These are phyloP conservation scores for Hippophae gyantsensis DNA, from an alignment of 306 rosid genomes.

Conservation along the genomic window DNA sequence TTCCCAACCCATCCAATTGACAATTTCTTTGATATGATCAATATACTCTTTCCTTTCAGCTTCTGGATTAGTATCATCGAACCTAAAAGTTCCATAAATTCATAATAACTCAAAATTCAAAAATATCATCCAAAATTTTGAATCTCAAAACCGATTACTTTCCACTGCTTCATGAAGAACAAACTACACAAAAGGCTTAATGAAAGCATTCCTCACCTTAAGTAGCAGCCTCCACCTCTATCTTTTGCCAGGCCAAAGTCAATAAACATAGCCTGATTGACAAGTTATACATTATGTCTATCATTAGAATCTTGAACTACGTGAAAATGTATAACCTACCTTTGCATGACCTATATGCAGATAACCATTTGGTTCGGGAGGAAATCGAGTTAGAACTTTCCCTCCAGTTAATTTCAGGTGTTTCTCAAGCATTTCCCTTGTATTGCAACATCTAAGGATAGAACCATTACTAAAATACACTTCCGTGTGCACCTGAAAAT, in stretches of 20 bases:
- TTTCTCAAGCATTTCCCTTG: conserved; percentile 67
- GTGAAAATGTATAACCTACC: conserved; percentile 30
- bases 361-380: conserved; percentile 98
- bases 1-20: conserved; percentile 98
- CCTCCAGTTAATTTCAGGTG: conserved; percentile 62
- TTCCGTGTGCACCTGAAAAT: conserved; percentile 83
- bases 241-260: conserved; percentile 95
- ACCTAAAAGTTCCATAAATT: conserved; percentile 41
- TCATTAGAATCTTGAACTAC: conserved; percentile 6
- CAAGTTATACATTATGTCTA: not conserved
- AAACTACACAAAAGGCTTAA: not conserved
- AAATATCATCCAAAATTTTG: not conserved
- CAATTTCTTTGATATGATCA: conserved; percentile 93
- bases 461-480: conserved; percentile 80
- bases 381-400: conserved; percentile 85
- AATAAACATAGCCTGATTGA: conserved; percentile 84
- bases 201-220: conserved; percentile 45
- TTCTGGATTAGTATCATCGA: conserved; percentile 91
- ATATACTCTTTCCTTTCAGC: conserved; percentile 94
- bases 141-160: not conserved
- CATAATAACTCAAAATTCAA: conserved; percentile 3
- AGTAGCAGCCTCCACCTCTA: conserved; percentile 81
- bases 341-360: conserved; percentile 98
- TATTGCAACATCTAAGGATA: conserved; percentile 76
- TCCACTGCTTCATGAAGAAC: not conserved